Evolutionary conservation across 2,329 filamentous ascomycete genomes (phyloP).

Genomic region (Mycosphaerella arachidis): DNA sequence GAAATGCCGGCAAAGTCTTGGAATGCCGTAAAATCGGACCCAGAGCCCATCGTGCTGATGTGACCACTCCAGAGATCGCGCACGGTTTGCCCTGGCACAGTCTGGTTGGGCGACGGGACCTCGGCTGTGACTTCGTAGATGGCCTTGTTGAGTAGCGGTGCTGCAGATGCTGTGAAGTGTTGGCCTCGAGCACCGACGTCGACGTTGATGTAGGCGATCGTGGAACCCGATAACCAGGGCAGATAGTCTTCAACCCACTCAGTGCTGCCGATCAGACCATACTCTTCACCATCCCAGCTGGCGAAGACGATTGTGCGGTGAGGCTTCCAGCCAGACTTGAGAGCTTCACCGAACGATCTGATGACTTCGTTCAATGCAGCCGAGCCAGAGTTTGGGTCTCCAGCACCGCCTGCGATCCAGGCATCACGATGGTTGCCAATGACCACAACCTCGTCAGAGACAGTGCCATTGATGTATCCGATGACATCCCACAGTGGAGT

Average conservation of each 20-base stretch:
- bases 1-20: slow-evolving; percentile 51
- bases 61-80: slow-evolving; percentile 56
- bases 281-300: slow-evolving; percentile 66
- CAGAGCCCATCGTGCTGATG: slow-evolving; percentile 53
- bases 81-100: slow-evolving; percentile 63
- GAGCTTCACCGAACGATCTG: slow-evolving; percentile 66
- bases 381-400: slow-evolving; percentile 77
- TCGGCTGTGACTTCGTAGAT: slow-evolving; percentile 62
- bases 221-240: slow-evolving; percentile 69
- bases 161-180: slow-evolving; percentile 60
- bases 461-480: slow-evolving; percentile 82
- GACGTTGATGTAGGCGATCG: slow-evolving; percentile 80
- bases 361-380: slow-evolving; percentile 75
- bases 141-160: slow-evolving; percentile 70
- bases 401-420: slow-evolving; percentile 81
- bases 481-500: slow-evolving; percentile 68
- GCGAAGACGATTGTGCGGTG: slow-evolving; percentile 87
- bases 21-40: slow-evolving; percentile 51
- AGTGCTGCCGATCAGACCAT: slow-evolving; percentile 78
- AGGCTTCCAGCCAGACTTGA: slow-evolving; percentile 74
- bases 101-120: slow-evolving; percentile 67
- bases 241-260: slow-evolving; percentile 92
- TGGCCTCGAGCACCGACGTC: slow-evolving; percentile 68
- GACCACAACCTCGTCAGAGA: slow-evolving; percentile 79
- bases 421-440: slow-evolving; percentile 91